These are phyloP conservation scores for Blastobotrys malaysiensis DNA, from an alignment of 1,139 yeast genomes.

Conservation along the genomic window DNA sequence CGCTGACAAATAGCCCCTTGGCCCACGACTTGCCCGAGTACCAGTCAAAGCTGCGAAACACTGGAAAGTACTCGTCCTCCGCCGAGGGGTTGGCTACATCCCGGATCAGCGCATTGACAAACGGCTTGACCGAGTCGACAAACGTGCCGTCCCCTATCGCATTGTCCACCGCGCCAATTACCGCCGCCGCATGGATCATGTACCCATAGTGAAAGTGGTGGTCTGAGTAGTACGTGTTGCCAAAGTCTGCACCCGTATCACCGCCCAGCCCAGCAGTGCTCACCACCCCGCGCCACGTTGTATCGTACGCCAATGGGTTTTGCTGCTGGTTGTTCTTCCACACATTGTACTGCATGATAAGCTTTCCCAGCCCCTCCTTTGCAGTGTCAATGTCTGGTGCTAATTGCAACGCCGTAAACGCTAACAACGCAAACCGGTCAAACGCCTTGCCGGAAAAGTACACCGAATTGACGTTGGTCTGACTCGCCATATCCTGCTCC, in stretches of 20 bases:
- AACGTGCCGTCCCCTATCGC: slow-evolving; percentile 47
- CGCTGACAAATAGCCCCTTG: slow-evolving; percentile 54
- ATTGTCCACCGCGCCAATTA: slow-evolving; percentile 41
- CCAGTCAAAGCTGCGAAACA: slow-evolving; percentile 67
- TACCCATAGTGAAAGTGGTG: slow-evolving; percentile 77
- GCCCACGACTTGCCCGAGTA: slow-evolving; percentile 77
- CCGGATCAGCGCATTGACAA: slow-evolving; percentile 53
- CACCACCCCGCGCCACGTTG: slow-evolving; percentile 60
- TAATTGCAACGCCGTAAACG: slow-evolving; percentile 50
- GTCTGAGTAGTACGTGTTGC: slow-evolving; percentile 62
- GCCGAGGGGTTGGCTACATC: slow-evolving; percentile 62
- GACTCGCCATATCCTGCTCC: slow-evolving; percentile 40
- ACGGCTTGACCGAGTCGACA: slow-evolving; percentile 51
- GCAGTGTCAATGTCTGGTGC: slow-evolving; percentile 40
- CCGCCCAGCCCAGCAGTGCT: slow-evolving; percentile 41
- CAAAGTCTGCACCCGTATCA: slow-evolving; percentile 52
- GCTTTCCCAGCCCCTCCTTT: slow-evolving; percentile 39
- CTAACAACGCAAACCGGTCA: slow-evolving; percentile 63
- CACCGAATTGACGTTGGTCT: slow-evolving; percentile 46
- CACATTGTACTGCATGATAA: slow-evolving; percentile 51
- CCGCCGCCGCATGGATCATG: slow-evolving; percentile 67
- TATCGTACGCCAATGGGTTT: slow-evolving; percentile 63
- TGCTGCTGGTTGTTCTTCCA: slow-evolving; percentile 46
- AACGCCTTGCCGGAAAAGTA: slow-evolving; percentile 62
- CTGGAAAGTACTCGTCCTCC: slow-evolving; percentile 55